These are phyloP conservation scores for Oidiodendron maius DNA, from an alignment of 495 filamentous ascomycete species.

Conservation along the genomic window DNA sequence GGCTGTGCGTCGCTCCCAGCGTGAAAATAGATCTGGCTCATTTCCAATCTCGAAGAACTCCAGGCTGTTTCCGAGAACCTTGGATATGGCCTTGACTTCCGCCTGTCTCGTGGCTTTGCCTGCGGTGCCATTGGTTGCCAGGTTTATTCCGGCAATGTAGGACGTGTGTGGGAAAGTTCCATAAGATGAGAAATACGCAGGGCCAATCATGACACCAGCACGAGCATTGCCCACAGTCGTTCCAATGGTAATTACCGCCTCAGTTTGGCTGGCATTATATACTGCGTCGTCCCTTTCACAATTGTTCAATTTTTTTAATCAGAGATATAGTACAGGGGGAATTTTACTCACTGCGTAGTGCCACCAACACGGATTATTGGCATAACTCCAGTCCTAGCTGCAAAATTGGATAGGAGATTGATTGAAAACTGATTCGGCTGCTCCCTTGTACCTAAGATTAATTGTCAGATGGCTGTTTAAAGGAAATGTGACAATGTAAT, in stretches of 20 bases:
- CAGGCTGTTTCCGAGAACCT: not conserved
- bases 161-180: not conserved
- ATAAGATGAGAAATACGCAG: not conserved
- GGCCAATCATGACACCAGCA: not conserved
- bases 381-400: not conserved
- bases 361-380: not conserved
- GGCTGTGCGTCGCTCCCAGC: not conserved
- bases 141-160: not conserved
- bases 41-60: not conserved
- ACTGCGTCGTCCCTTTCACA: not conserved
- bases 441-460: not conserved
- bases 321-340: not conserved
- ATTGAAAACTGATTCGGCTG: not conserved
- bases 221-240: not conserved
- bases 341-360: not conserved
- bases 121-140: not conserved
- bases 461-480: not conserved
- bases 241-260: not conserved
- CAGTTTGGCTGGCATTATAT: not conserved
- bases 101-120: not conserved
- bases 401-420: not conserved
- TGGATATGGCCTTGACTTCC: not conserved
- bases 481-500: not conserved
- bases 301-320: not conserved
- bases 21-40: not conserved